These are phyloP conservation scores for Cicer cuneatum DNA, from an alignment of 306 rosid species.

Conservation along the genomic window DNA sequence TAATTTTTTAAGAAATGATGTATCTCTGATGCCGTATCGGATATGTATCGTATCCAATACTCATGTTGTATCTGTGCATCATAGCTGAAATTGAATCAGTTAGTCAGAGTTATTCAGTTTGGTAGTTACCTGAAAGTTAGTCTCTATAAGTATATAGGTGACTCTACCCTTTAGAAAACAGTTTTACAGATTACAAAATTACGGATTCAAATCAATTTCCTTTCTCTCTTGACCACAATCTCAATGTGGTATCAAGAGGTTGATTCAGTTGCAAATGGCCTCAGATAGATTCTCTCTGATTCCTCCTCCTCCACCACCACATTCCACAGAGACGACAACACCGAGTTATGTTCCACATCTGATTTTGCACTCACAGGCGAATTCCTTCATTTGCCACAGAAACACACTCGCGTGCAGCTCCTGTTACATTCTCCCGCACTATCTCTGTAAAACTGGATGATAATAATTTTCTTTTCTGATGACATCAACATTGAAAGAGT, in stretches of 20 bases:
- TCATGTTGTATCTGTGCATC: too few species aligned
- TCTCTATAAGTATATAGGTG: too few species aligned
- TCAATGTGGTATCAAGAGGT: neutral
- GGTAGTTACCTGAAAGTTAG: too few species aligned
- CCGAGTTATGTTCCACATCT: neutral
- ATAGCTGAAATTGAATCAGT: too few species aligned
- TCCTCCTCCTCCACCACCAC: neutral
- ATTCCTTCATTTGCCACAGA: neutral
- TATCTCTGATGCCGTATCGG: too few species aligned
- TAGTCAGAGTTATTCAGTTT: too few species aligned
- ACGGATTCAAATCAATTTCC: too few species aligned
- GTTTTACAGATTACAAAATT: too few species aligned
- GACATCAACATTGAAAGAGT: neutral
- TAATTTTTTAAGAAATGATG: too few species aligned
- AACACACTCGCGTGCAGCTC: neutral
- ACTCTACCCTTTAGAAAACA: too few species aligned
- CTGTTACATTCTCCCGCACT: neutral
- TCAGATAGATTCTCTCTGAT: neutral
- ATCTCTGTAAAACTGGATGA: neutral
- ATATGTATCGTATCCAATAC: too few species aligned
- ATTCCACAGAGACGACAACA: neutral
- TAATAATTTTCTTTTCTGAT: neutral
- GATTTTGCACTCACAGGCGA: neutral
- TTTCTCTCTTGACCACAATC: neutral
- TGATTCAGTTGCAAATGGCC: neutral